phyloP scores from a whole-genome alignment of 225 moss, liverwort and hornwort species.

The Pseudoscleropodium purum region DNA sequence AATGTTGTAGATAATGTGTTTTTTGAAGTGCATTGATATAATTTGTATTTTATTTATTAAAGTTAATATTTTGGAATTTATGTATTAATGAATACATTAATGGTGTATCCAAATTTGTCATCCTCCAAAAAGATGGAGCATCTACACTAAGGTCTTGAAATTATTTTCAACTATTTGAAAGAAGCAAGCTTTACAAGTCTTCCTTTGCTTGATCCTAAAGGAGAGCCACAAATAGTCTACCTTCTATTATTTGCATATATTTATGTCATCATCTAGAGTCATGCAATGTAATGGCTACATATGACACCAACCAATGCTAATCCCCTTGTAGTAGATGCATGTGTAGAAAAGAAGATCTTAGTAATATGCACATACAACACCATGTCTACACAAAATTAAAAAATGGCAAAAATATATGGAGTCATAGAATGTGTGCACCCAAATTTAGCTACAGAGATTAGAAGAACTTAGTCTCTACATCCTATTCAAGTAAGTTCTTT shows the following conservation, averaged over 20 bases:
- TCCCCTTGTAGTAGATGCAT: no score
- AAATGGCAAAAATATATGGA: background rate
- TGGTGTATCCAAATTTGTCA: background rate
- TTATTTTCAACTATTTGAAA: background rate
- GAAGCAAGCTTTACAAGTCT: background rate
- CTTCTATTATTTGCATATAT: no score
- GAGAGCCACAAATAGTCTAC: background rate
- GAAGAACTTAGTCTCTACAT: no score
- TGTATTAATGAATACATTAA: no score
- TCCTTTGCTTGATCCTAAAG: background rate
- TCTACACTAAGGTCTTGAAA: background rate
- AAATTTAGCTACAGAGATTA: no score
- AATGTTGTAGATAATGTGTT: background rate
- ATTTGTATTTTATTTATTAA: background rate
- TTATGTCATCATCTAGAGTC: no score
- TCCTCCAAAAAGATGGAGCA: background rate
- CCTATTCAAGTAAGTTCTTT: background rate
- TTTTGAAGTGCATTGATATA: background rate
- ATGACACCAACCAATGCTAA: no score
- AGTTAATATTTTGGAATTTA: background rate
- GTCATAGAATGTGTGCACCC: no score
- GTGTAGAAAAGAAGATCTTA: no score
- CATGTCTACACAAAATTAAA: rapidly evolving
- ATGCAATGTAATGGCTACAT: no score
- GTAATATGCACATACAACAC: background rate